Base-by-base conservation (phyloP, 2,329 filamentous ascomycete genomes). In the Claviceps citrina region DNA sequence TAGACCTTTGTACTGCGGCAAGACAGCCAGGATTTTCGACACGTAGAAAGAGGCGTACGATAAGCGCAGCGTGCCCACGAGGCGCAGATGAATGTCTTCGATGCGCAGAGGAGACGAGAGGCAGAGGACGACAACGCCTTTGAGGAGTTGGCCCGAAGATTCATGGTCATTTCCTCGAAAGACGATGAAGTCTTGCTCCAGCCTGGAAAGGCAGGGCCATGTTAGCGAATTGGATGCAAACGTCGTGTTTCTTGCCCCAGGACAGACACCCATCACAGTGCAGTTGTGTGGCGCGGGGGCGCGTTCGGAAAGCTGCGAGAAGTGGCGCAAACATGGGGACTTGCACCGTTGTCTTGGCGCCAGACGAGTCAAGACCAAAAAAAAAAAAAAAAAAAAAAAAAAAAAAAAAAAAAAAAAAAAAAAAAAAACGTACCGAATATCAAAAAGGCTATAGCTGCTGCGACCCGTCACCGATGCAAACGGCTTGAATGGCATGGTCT, bases 141-240 rank as follows among this genome's bases (percentile, higher is more conserved):
- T 82, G 48, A 91, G 62, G 40, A 83, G 61, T 51, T 84, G 81
- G 45, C 80, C 83, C 32, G 81, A 73, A 35, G 83, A 81, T 54
- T 89, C 84, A 55, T 81, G 70, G 42, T 84, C 78, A 49, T 65
- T 71, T 44, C 84, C 84, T 39, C 83, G 78, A 46, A 91, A 80
- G 24, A 89, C 78, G 43, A 89, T 74, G 42, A 87, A 82, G 51
- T 84, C 78, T 52, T 81, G 79, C 39, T 87, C 81, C 44, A 87
- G 71, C 39, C 83, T 86, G 51, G 20, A 49, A 24, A 27, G 24
- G 22, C 16, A 25, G 33, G 7, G 19, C 16, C 13, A 6, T 28
- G 18, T 39, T 41, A 38, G 39, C 35, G 18, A n/a, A 26, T 22
- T 7, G 9, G 7, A 13, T 32, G 12, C 15, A 13, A n/a, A n/a